Conservation (phyloP, 2,329 filamentous ascomycete genomes). For the Eutypella sp. region DNA sequence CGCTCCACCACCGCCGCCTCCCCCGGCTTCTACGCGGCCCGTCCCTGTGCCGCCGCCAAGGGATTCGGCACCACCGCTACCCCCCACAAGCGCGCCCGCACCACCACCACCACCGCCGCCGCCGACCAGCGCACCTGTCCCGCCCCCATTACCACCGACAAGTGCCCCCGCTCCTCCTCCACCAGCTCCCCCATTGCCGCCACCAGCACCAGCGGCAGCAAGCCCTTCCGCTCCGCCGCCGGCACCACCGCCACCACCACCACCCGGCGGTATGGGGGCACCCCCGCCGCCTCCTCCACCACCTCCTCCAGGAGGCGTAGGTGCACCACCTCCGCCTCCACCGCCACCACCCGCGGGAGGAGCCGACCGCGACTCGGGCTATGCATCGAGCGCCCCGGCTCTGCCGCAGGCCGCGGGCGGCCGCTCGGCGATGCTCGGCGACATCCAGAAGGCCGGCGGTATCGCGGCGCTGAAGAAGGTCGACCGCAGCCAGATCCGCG, state of each 20-base stretch:
- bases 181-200: background rate
- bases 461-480: constrained; percentile 71
- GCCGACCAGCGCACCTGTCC: constrained; percentile 19
- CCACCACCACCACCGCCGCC: constrained; percentile 22
- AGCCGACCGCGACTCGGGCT: constrained; percentile 54
- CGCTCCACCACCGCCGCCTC: constrained; percentile 47
- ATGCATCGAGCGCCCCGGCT: constrained; percentile 49
- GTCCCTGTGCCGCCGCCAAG: constrained; percentile 46
- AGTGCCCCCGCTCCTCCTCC: constrained; percentile 5
- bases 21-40: constrained; percentile 42
- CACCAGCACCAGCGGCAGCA: constrained; percentile 2
- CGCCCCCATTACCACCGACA: constrained; percentile 14
- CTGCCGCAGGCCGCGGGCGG: constrained; percentile 37
- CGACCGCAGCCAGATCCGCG: constrained; percentile 62
- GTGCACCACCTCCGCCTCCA: constrained; percentile 21
- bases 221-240: constrained; percentile 10
- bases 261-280: constrained; percentile 8
- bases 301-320: constrained; percentile 28
- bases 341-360: constrained; percentile 49
- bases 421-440: constrained; percentile 60
- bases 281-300: constrained; percentile 31
- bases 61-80: constrained; percentile 37
- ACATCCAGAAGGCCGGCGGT: constrained; percentile 67
- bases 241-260: constrained; percentile 12
- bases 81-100: constrained; percentile 11